Evolutionary conservation across 2,329 filamentous ascomycete species (phyloP), one percentile per base, ranked within the genome.

Genomic region (Pseudogymnoascus sp.): DNA sequence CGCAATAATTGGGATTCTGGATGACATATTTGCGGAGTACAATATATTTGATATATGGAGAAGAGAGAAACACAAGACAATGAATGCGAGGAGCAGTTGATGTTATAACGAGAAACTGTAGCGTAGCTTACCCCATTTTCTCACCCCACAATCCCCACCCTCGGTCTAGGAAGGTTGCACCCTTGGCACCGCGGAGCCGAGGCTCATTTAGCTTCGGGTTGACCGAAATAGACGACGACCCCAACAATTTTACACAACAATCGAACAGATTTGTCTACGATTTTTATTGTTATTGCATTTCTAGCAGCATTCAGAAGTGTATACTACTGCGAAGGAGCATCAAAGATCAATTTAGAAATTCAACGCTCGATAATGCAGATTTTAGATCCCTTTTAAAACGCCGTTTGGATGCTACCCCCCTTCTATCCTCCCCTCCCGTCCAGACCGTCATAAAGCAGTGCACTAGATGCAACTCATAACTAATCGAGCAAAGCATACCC

Each of bases 1-100:
- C 73, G 80, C 79, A 68, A 80, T 77, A 66, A 77, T 74, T 61
- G 79, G 79, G 65, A 81, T 80, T 65, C 73, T 74, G 68, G 73
- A 74, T 40, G 79, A 78, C 78, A 80, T 81, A 61, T 61, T 70
- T 26, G 65, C 63, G 24, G 63, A 14, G n/a, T 63, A 26, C 2
- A 38, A 33, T 35, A 59, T 59, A 29, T 35, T 40, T 42, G 62
- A 64, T 42, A 53, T 64, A 50, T 35, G 37, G 40, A 59, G 61
- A 62, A 56, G 26, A 56, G 26, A 5, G 5, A 33, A 19, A 33
- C 6, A 6, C 2, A 33, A 19, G 50, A 33, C 50, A 33, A 33
- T 53, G n/a, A 33, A 13, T 4, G 29, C 26, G 40, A 56, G 50
- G 29, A 56, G 50, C 50, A 56, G 50, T 56, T 33, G 29, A 56